Base-by-base conservation (phyloP, 1,284 basidiomycete genomes). In the Ceratobasidium theobromae region DNA sequence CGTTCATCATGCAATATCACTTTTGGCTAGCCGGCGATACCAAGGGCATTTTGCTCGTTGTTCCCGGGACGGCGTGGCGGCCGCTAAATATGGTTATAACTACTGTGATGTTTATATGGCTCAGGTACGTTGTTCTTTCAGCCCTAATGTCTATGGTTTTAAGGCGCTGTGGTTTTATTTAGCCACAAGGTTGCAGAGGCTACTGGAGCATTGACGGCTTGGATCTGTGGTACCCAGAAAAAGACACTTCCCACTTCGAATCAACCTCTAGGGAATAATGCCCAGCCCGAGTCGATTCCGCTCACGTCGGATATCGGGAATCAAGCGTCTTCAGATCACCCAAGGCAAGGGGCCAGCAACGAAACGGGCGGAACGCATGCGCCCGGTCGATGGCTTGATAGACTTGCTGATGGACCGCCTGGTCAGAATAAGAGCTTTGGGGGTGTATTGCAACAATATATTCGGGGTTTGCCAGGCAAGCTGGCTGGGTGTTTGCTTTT, bases 1-100 rank as follows among this genome's bases (percentile, higher is more conserved):
- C 90, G 0, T 94, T 93, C 75, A 89, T 95, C 73, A 84, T 94
- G 70, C 91, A 95, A 74, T 95, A 88, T 77, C 93, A 95, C 75
- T 80, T 93, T 55, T 95, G 92, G 89, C 81, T 95, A 40, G 92
- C 89, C 0, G 89, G 84, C 3, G 93, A 95, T 73, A 93, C 90
- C 18, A 91, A 91, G 74, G 91, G 90, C 18, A 81, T 95, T 69
- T 80, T 95, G 38, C 77, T 93, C 58, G 82, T 95, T 54, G 77
- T 95, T 48, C 91, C 91, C 0, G 87, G 88, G 21, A 87, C 85
- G 4, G 77, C 76, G 43, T 89, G 86, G 82, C 81, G 92, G 48
- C 81, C 85, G 4, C 54, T 89, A 71, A 95, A 95, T 76, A 84
- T 94, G 69, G 75, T 91, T 41, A 72, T 94, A 60, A 88, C 90